phyloP scores from a whole-genome alignment of 768 basidiomycete species.

The Amylocystis lapponica region DNA sequence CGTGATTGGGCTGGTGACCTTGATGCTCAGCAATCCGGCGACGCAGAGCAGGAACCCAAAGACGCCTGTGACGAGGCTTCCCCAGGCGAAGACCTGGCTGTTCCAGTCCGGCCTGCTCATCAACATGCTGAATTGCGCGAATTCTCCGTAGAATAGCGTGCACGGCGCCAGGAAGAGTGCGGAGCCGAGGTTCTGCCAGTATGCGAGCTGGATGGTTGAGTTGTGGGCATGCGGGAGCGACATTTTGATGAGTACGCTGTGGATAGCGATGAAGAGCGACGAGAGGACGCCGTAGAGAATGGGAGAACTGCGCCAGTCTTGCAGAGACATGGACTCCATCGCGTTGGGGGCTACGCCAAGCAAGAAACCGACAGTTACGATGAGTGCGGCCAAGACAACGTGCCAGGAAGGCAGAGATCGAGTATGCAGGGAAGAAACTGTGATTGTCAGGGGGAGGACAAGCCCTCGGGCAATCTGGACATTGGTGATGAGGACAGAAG shows the following conservation, averaged over 20 bases:
- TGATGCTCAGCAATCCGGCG: conserved; percentile 75
- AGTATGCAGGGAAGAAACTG: conserved; percentile 59
- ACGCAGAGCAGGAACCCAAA: conserved; percentile 80
- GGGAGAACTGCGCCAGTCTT: conserved; percentile 46
- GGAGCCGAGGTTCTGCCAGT: conserved; percentile 73
- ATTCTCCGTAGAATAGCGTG: conserved; percentile 53
- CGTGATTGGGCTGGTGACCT: conserved; percentile 76
- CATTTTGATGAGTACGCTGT: conserved; percentile 69
- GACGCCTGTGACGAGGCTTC: conserved; percentile 62
- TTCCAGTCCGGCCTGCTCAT: conserved; percentile 40
- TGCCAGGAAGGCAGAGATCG: conserved; percentile 45
- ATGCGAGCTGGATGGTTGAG: conserved; percentile 68
- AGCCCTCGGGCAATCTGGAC: conserved; percentile 77
- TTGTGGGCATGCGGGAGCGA: conserved; percentile 65
- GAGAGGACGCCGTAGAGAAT: conserved; percentile 68
- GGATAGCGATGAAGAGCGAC: conserved; percentile 69
- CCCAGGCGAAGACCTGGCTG: conserved; percentile 52
- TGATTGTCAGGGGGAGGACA: conserved; percentile 76
- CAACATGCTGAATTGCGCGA: conserved; percentile 34
- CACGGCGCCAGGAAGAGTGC: conserved; percentile 61
- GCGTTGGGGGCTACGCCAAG: conserved; percentile 60
- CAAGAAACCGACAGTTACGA: conserved; percentile 75
- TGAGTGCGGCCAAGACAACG: conserved; percentile 51
- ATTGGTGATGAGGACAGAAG: not conserved
- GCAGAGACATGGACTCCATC: conserved; percentile 4